Base-by-base conservation (phyloP, 805 yeast genomes). In the Ogataea pini region DNA sequence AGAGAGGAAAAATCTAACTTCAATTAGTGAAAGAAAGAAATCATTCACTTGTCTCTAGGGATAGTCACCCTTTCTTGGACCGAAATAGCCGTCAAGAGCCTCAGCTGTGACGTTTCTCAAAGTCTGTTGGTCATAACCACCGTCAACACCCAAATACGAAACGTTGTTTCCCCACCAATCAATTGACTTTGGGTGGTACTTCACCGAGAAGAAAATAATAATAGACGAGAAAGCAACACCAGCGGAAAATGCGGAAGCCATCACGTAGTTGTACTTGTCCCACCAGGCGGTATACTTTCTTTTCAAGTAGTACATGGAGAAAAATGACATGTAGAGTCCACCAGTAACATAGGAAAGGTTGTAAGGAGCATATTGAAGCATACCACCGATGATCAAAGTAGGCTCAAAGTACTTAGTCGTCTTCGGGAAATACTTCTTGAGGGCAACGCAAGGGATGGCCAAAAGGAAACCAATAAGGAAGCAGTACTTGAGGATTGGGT, bases 301-400 rank as follows among this genome's bases (percentile, higher is more conserved):
- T 50, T 80, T 80, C 49, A 85, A 67, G 57, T 72, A 72, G 65
- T 49, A 53, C 51, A 74, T 80, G 69, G 84, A 85, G 3, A 72
- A 43, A 52, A 73, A 74, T 4, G 87, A 85, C 33, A 78, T 71
- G 32, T 72, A 62, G 52, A 82, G 76, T 69, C 77, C 83, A 6
- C 80, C 65, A 27, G 78, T 74, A 63, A 82, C 82, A 62, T 82
- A 83, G 63, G 82, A 83, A 24, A 86, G 82, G 4, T 89, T 82
- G 31, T 87, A 84, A 34, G 92, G 91, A n/a, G 92, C 91, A 57
- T 85, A 79, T 56, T 74, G 72, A 37, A 83, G 84, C n/a, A 78
- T 66, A 6, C 80, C 76, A 17, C 76, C 70, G 58, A 86, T 76
- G 46, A 88, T 83, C 9, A 84, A 83, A 0, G 90, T 89, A 62